Conservation (phyloP, 108 stramenopile genomes). For the Skeletonema menzelii region DNA sequence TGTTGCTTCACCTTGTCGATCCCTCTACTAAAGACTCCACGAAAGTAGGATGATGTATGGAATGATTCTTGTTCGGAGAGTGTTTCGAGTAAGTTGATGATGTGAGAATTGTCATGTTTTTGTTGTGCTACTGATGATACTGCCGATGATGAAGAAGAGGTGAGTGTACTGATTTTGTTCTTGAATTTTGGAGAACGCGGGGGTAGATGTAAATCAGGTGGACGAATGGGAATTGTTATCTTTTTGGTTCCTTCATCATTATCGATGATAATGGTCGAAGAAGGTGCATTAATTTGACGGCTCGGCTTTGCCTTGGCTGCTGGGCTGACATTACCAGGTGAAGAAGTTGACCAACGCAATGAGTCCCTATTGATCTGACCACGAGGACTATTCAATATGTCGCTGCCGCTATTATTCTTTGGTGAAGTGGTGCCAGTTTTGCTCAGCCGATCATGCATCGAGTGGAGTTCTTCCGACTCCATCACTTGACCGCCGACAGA, state of each 20-base stretch:
- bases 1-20: background rate
- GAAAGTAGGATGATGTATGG: constrained; percentile 1
- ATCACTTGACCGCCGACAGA: background rate
- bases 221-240: background rate
- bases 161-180: background rate
- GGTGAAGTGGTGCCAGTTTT: background rate
- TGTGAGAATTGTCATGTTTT: background rate
- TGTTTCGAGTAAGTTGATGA: background rate
- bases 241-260: background rate
- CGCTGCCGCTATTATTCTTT: background rate
- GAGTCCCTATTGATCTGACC: background rate
- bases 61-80: background rate
- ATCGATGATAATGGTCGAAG: background rate
- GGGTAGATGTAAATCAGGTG: background rate
- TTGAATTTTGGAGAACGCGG: background rate
- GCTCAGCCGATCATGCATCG: background rate
- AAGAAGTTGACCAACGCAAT: background rate
- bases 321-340: background rate
- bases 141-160: background rate
- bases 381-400: background rate
- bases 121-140: background rate
- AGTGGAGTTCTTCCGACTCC: background rate
- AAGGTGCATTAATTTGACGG: background rate
- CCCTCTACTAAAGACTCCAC: background rate
- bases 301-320: background rate